A percentile compares a stretch with the other conserved stretches of the same genome.
Evolutionary conservation across 331 rosid genomes (phyloP).

Genomic region (Telfairia occidentalis): DNA sequence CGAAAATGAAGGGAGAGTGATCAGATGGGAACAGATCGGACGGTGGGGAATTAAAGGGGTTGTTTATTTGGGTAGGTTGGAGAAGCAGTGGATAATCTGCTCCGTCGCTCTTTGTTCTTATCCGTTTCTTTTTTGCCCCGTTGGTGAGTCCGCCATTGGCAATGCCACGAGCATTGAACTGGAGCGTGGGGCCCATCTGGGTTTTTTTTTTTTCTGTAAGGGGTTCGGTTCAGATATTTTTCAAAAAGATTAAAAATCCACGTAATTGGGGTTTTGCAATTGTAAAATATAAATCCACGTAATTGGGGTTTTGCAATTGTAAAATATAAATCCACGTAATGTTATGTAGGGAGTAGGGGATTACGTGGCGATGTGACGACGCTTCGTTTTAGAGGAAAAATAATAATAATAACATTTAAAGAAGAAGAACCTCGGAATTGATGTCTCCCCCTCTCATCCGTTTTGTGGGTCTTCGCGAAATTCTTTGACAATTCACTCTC

Average conservation of each 20-base stretch:
- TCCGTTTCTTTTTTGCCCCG: not conserved
- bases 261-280: not conserved
- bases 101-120: not conserved
- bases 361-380: not conserved
- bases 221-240: too few relatives aligned
- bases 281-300: not conserved
- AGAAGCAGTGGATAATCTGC: not conserved
- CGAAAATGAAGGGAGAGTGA: not conserved
- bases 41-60: not conserved
- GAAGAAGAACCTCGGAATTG: not conserved
- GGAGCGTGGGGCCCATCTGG: not conserved
- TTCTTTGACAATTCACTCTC: not conserved
- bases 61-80: not conserved
- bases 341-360: not conserved
- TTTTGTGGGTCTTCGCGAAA: not conserved
- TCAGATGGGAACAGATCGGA: not conserved
- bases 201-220: too few relatives aligned
- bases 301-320: not conserved
- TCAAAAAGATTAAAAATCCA: too few relatives aligned
- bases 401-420: not conserved
- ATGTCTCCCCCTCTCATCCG: not conserved
- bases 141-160: conserved; percentile 5
- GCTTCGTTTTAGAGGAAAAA: not conserved
- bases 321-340: not conserved
- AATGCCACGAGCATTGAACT: conserved; percentile 3